Conservation (phyloP, 306 rosid genomes). For the Purshia tridentata region DNA sequence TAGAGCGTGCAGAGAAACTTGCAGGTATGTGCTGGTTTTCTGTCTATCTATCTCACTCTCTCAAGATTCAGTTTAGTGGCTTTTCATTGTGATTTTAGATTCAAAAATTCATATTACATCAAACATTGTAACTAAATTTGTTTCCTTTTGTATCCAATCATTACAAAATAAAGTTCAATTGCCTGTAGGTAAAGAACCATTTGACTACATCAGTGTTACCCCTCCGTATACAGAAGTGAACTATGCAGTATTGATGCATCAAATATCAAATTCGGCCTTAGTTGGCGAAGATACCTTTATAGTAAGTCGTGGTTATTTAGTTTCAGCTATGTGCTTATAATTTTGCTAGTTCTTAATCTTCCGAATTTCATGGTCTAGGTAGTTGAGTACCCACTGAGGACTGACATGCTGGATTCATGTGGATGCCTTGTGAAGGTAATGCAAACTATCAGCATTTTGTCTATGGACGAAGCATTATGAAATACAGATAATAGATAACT, state of each 20-base stretch:
- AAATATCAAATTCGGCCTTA: conserved; percentile 69
- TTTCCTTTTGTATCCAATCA: not conserved
- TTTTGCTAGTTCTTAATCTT: conserved; percentile 15
- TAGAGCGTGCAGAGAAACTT: conserved; percentile 71
- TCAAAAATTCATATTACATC: not conserved
- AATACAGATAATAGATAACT: not conserved
- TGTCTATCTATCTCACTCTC: not conserved
- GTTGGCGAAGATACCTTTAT: conserved; percentile 78
- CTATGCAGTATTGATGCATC: conserved; percentile 67
- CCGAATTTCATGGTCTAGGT: conserved; percentile 45
- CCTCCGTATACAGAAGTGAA: conserved; percentile 92
- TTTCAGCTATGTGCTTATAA: conserved; percentile 18
- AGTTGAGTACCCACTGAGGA: conserved; percentile 83
- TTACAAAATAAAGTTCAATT: conserved; percentile 13
- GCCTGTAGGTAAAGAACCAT: conserved; percentile 61
- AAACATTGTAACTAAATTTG: not conserved
- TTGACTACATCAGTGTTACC: conserved; percentile 93
- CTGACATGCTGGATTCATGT: conserved; percentile 80
- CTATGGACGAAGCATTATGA: not conserved
- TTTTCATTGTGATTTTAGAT: not conserved
- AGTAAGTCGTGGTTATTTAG: conserved; percentile 43
- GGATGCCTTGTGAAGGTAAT: conserved; percentile 84
- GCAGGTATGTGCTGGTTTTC: conserved; percentile 47
- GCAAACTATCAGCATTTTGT: conserved; percentile 12
- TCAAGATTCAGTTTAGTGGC: too few species aligned